phyloP scores from a whole-genome alignment of 2,329 filamentous ascomycete species.

The Alternaria tenuissima region DNA sequence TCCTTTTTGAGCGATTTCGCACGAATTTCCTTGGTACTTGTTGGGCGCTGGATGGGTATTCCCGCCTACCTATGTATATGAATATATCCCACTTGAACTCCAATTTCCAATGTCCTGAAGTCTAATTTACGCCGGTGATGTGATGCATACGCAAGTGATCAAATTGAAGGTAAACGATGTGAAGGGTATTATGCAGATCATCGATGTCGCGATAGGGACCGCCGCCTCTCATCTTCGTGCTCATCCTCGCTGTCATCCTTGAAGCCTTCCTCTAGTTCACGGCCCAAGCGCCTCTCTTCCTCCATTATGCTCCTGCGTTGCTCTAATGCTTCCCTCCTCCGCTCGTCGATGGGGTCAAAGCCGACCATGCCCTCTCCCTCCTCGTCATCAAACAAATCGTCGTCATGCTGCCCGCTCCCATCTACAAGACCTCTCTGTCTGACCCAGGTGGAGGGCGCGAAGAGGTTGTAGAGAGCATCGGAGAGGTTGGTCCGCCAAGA shows the following conservation, averaged over 20 bases:
- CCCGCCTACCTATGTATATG: slow-evolving; percentile 31
- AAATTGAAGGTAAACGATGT: background rate
- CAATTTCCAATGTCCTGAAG: background rate
- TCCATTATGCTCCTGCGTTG: slow-evolving; percentile 54
- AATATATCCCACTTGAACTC: slow-evolving; percentile 35
- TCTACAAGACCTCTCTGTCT: slow-evolving; percentile 38
- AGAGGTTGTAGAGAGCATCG: slow-evolving; percentile 45
- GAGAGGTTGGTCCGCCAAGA: slow-evolving; percentile 48
- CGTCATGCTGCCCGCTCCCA: slow-evolving; percentile 44
- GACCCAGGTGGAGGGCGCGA: slow-evolving; percentile 43
- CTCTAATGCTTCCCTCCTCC: slow-evolving; percentile 51
- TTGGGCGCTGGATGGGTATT: slow-evolving; percentile 22
- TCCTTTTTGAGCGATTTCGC: slow-evolving; percentile 24
- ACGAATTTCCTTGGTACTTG: slow-evolving; percentile 28
- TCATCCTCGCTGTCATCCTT: slow-evolving; percentile 76
- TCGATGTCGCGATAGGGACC: slow-evolving; percentile 27
- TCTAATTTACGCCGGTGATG: background rate
- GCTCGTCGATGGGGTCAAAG: slow-evolving; percentile 50
- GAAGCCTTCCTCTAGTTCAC: slow-evolving; percentile 80
- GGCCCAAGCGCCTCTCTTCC: slow-evolving; percentile 70
- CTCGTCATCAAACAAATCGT: slow-evolving; percentile 55
- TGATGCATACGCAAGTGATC: background rate
- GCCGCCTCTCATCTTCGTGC: slow-evolving; percentile 39
- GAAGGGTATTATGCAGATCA: slow-evolving; percentile 6
- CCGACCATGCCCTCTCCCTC: slow-evolving; percentile 59